These are phyloP conservation scores for Emericellopsis terricola DNA, from an alignment of 495 filamentous ascomycete species.

Conservation along the genomic window DNA sequence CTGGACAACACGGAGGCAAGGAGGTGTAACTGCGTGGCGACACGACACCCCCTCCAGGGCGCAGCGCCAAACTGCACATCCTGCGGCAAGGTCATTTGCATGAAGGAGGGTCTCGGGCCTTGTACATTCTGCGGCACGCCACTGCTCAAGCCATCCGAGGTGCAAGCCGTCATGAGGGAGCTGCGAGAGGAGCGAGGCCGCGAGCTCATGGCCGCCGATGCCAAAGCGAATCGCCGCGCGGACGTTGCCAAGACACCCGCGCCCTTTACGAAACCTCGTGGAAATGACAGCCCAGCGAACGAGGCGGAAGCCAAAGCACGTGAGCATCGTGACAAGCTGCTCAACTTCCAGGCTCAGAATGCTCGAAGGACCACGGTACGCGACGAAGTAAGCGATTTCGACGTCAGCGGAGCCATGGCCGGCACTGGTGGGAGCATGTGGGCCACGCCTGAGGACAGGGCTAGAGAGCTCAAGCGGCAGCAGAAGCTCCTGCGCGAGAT, in stretches of 20 bases:
- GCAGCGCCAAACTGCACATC: slow-evolving; percentile 83
- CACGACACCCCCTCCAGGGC: slow-evolving; percentile 65
- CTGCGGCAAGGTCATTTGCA: slow-evolving; percentile 94
- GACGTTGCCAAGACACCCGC: slow-evolving; percentile 36
- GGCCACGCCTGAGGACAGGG: slow-evolving; percentile 76
- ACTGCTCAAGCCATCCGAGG: slow-evolving; percentile 49
- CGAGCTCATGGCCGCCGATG: slow-evolving; percentile 68
- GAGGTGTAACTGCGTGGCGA: slow-evolving; percentile 69
- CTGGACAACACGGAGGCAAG: slow-evolving; percentile 34
- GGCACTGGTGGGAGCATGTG: slow-evolving; percentile 48
- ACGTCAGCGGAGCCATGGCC: slow-evolving; percentile 37
- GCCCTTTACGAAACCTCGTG: slow-evolving; percentile 27
- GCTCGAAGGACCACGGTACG: slow-evolving; percentile 72
- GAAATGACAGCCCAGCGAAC: slow-evolving; percentile 13
- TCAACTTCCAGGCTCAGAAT: slow-evolving; percentile 76
- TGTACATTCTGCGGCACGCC: slow-evolving; percentile 80
- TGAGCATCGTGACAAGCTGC: slow-evolving; percentile 66
- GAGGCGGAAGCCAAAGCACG: slow-evolving; percentile 37
- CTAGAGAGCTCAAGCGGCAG: slow-evolving; percentile 73
- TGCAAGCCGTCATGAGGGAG: slow-evolving; percentile 71
- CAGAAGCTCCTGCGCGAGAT: slow-evolving; percentile 74
- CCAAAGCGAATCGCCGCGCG: slow-evolving; percentile 41
- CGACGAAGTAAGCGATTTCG: slow-evolving; percentile 90
- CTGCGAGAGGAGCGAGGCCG: slow-evolving; percentile 73
- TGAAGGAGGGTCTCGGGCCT: slow-evolving; percentile 83